These are phyloP conservation scores for Gliomastix tumulicola DNA, from an alignment of 2,329 filamentous ascomycete genomes.

Conservation along the genomic window DNA sequence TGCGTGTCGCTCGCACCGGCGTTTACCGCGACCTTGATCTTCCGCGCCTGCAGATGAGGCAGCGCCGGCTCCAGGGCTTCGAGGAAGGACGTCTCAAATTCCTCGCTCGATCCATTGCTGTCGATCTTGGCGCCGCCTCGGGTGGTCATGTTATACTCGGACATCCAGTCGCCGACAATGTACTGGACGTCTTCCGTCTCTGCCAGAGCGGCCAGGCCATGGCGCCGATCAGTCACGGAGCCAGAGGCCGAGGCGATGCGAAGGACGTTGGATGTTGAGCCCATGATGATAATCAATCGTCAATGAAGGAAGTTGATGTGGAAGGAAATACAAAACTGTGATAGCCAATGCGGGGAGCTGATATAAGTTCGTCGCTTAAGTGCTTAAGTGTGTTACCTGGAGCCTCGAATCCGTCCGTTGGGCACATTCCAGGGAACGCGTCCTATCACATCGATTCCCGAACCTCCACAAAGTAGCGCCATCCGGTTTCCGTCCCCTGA, in stretches of 20 bases:
- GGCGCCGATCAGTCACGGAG: slow-evolving; percentile 6
- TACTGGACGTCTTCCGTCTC: slow-evolving; percentile 18
- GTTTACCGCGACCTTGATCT: slow-evolving; percentile 26
- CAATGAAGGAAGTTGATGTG: too few relatives aligned
- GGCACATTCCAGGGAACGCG: too few relatives aligned
- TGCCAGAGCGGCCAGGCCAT: slow-evolving; percentile 9
- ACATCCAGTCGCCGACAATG: slow-evolving; percentile 22
- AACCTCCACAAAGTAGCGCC: too few relatives aligned
- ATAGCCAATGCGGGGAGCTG: too few relatives aligned
- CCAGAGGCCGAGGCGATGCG: slow-evolving; percentile 7
- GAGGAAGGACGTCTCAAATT: slow-evolving; percentile 33
- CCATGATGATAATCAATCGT: too few relatives aligned
- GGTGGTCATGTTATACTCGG: slow-evolving; percentile 18
- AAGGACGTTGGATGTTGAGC: too few relatives aligned
- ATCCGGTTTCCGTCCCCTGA: too few relatives aligned
- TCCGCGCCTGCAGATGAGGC: slow-evolving; percentile 14
- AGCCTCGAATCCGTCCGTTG: too few relatives aligned
- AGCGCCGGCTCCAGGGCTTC: slow-evolving; percentile 21
- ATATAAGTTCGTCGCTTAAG: too few relatives aligned
- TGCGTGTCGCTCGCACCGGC: slow-evolving; percentile 22
- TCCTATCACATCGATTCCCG: too few relatives aligned
- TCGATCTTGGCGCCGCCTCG: slow-evolving; percentile 17
- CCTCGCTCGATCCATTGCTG: slow-evolving; percentile 12
- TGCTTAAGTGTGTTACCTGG: too few relatives aligned
- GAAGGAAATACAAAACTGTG: too few relatives aligned